Base-by-base conservation (phyloP, 805 yeast species). In the Suhomyces canberraensis region DNA sequence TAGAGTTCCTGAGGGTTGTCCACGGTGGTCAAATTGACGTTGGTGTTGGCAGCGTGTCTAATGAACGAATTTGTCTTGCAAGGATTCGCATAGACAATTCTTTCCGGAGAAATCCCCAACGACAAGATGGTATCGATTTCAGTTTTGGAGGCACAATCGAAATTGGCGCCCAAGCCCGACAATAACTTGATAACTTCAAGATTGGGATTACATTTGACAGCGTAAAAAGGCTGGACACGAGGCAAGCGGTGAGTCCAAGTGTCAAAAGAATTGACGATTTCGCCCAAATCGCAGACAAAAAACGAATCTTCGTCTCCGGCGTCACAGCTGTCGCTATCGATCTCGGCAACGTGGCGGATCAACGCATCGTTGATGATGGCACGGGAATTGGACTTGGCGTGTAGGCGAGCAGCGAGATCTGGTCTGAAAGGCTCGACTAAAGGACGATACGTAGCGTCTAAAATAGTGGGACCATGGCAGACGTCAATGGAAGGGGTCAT, bases 141-240 rank as follows among this genome's bases (percentile, higher is more conserved):
- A 45, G 73, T 73, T 53, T 82, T 79, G 16, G 96, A 86, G 4
- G 98, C 98, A 66, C 98, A 91, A 59, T 91, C 98, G 54, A 91
- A 91, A 40, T 83, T 82, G 36, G 79, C 73, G 18, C 93, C 95
- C 45, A 81, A 60, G 3, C 62, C 43, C 2, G 77, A 79, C 47
- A 91, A 70, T 19, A 73, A 58, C 33, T 64, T 54, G 45, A 91
- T 58, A 9, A 91, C 78, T 37, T 64, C 64, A 5, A 64, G 49
- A 55, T 88, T 81, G 25, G 89, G 84, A 68, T 91, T 91, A 66
- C 98, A 91, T 64, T 91, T 91, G 48, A 91, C 93, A 14, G 98
- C 98, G 61, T 90, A 91, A 54, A 75, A 82, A n/a, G 97, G 96
- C 39, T 76, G 74, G 25, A 91, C 81, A 29, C 80, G 67, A 15